A percentile compares a stretch with the other conserved stretches of the same genome.
These are phyloP conservation scores for Parmelia sp. DNA, from an alignment of 495 filamentous ascomycete species.

Conservation along the genomic window DNA sequence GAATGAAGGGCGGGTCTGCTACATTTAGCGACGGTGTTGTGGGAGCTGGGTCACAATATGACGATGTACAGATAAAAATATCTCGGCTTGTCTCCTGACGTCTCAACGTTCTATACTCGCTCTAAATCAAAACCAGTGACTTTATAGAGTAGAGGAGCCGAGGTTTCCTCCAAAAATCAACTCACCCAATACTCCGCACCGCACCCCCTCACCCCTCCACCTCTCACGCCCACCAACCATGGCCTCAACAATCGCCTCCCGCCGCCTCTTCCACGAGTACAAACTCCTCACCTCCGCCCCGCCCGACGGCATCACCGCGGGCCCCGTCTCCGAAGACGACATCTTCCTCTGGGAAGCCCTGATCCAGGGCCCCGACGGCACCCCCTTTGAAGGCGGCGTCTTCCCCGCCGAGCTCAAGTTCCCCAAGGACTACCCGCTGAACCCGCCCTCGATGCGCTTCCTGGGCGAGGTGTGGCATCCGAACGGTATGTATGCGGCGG, in stretches of 20 bases:
- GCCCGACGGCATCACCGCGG: conserved; percentile 90
- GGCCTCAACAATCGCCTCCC: conserved; percentile 58
- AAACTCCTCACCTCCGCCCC: conserved; percentile 74
- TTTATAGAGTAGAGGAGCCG: not conserved
- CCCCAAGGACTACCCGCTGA: conserved; percentile 90
- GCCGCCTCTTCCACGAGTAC: conserved; percentile 97
- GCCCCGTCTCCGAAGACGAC: conserved; percentile 89
- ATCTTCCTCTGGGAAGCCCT: conserved; percentile 95
- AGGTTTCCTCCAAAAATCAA: not conserved
- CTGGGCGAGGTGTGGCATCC: conserved; percentile 90
- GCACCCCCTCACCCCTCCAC: no score
- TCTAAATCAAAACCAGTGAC: not conserved
- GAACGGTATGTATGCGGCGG: conserved; percentile 70
- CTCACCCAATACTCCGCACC: not conserved
- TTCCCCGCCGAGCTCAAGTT: conserved; percentile 94
- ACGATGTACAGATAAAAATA: not conserved
- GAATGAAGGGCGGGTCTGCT: not conserved
- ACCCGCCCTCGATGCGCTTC: conserved; percentile 92
- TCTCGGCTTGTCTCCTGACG: not conserved
- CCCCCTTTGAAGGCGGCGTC: conserved; percentile 89
- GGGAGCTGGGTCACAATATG: not conserved
- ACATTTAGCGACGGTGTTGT: conserved; percentile 3
- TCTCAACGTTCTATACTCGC: not conserved
- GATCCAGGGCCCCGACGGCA: conserved; percentile 91
- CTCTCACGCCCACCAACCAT: conserved; percentile 19